Percentiles rank a stretch among this genome's conserved stretches.
Conservation (phyloP, 148 eudicot genomes). For the Chenopodium quinoa region DNA sequence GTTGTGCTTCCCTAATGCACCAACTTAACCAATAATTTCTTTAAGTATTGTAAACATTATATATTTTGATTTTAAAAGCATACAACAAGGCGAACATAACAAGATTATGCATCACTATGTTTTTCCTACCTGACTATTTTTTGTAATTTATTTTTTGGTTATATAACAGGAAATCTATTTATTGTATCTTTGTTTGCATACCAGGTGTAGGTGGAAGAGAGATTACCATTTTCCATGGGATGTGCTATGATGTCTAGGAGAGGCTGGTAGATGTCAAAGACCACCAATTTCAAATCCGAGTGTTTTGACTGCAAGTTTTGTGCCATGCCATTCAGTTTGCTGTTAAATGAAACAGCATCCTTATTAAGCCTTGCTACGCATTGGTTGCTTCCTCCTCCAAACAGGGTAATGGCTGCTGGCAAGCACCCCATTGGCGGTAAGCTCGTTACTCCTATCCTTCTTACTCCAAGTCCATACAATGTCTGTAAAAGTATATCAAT, state of each 20-base stretch:
- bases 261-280: constrained; percentile 76
- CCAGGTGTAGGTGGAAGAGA: constrained; percentile 8
- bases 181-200: neutral
- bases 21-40: too few relatives aligned
- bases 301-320: constrained; percentile 38
- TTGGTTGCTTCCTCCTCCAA: constrained; percentile 54
- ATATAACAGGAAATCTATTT: neutral
- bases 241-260: constrained; percentile 55
- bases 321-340: constrained; percentile 52
- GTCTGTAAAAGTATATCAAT: constrained; percentile 32
- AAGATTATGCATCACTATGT: too few relatives aligned
- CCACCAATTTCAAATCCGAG: constrained; percentile 60
- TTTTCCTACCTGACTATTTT: too few relatives aligned
- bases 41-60: too few relatives aligned
- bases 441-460: constrained; percentile 69
- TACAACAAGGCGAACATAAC: too few relatives aligned
- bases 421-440: constrained; percentile 85
- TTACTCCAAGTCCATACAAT: constrained; percentile 56
- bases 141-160: too few relatives aligned
- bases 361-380: constrained; percentile 58
- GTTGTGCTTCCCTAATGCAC: too few relatives aligned
- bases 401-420: constrained; percentile 84
- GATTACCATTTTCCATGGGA: constrained; percentile 58
- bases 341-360: constrained; percentile 65
- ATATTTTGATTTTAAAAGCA: too few relatives aligned